Conservation (phyloP, 306 rosid species). For the Lablab purpureus region DNA sequence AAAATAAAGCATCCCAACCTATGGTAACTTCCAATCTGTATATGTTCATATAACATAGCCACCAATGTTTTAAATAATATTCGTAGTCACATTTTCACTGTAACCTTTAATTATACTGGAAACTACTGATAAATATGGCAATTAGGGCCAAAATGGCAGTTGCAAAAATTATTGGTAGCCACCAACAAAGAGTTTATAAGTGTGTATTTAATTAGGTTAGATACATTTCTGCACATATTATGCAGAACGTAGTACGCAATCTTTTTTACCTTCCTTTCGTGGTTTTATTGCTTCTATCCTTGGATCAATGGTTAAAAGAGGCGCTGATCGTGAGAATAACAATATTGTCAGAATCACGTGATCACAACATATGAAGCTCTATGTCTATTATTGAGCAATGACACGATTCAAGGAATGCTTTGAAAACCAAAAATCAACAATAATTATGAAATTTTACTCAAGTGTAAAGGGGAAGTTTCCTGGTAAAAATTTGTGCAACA, state of each 20-base stretch:
- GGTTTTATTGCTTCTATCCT: slow-evolving; percentile 12
- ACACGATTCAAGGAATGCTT: slow-evolving; percentile 19
- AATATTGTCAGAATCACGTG: slow-evolving; percentile 49
- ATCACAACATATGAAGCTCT: slow-evolving; percentile 2
- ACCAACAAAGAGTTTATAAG: not conserved
- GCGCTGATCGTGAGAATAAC: slow-evolving; percentile 8
- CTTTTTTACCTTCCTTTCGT: not conserved
- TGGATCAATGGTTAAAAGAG: slow-evolving; percentile 16
- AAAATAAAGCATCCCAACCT: not conserved
- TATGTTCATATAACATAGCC: not conserved
- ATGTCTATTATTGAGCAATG: slow-evolving; percentile 36
- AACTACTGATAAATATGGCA: not conserved
- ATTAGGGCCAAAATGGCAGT: not conserved
- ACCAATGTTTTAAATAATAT: not conserved
- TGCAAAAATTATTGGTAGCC: not conserved
- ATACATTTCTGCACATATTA: not conserved
- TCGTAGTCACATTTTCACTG: not conserved
- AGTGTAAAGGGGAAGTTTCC: slow-evolving; percentile 20
- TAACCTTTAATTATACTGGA: not conserved
- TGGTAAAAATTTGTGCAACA: slow-evolving; percentile 24
- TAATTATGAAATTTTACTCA: slow-evolving; percentile 33
- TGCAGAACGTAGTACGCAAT: not conserved
- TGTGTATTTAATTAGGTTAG: not conserved
- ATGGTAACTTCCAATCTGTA: not conserved
- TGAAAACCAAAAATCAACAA: slow-evolving; percentile 10